These are phyloP conservation scores for Blumeria graminis DNA, from an alignment of 2,329 filamentous ascomycete genomes.

Conservation along the genomic window DNA sequence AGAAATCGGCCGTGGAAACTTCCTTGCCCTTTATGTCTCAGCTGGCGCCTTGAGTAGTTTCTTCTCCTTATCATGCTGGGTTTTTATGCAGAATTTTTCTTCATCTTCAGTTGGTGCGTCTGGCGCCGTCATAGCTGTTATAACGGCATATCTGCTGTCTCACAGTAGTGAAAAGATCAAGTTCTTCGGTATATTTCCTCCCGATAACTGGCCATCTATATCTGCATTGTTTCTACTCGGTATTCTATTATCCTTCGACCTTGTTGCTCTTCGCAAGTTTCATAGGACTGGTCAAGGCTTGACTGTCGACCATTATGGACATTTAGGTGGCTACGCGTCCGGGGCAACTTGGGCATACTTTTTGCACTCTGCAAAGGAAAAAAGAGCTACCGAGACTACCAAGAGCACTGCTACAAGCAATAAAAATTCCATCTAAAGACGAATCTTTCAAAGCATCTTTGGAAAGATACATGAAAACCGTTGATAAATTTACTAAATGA, in stretches of 20 bases:
- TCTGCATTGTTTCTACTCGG: conserved; percentile 30
- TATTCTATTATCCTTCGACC: conserved; percentile 24
- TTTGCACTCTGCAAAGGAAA: conserved; percentile 4
- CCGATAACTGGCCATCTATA: conserved; percentile 26
- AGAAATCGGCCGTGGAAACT: conserved; percentile 42
- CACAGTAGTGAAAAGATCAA: conserved; percentile 31
- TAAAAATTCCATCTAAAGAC: too few relatives aligned
- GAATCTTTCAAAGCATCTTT: too few relatives aligned
- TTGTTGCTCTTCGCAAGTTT: conserved; percentile 17
- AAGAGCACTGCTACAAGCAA: too few relatives aligned
- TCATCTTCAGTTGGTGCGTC: conserved; percentile 39
- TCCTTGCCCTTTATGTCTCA: conserved; percentile 40
- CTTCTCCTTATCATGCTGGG: conserved; percentile 25
- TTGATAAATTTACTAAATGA: too few relatives aligned
- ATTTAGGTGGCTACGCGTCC: conserved; percentile 16
- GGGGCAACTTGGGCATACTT: conserved; percentile 12
- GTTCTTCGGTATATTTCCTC: conserved; percentile 27
- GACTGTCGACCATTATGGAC: conserved; percentile 17
- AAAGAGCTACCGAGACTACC: too few relatives aligned
- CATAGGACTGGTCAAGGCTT: neutral
- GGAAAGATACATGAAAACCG: too few relatives aligned
- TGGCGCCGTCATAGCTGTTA: conserved; percentile 35
- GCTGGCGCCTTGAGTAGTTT: conserved; percentile 34
- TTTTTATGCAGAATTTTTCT: conserved; percentile 17
- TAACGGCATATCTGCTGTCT: conserved; percentile 36